Percentiles rank a stretch among this genome's conserved stretches.
Evolutionary conservation across 345 rosid genomes (phyloP).

Genomic region (Leavenworthia alabamica): DNA sequence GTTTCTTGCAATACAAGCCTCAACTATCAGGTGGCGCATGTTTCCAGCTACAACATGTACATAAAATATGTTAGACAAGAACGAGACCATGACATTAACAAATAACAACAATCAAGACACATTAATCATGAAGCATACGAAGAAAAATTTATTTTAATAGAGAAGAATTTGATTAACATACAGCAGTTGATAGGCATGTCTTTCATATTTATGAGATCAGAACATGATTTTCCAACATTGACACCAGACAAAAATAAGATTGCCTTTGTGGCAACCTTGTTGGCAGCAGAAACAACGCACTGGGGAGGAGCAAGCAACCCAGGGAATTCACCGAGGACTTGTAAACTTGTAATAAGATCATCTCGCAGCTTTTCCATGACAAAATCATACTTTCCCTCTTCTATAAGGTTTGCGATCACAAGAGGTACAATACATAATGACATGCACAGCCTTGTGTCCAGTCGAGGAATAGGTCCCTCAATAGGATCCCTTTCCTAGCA

Average conservation of each 20-base stretch:
- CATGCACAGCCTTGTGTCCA: slow-evolving; percentile 85
- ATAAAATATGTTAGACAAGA: slow-evolving; percentile 13
- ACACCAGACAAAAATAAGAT: slow-evolving; percentile 69
- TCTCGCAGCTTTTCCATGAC: slow-evolving; percentile 36
- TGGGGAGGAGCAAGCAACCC: slow-evolving; percentile 82
- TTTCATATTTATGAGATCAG: slow-evolving; percentile 64
- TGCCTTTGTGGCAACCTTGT: slow-evolving; percentile 89
- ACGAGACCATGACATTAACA: not conserved
- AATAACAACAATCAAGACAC: not conserved
- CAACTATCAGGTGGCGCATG: slow-evolving; percentile 93
- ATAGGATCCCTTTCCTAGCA: slow-evolving; percentile 84
- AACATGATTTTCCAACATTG: slow-evolving; percentile 50
- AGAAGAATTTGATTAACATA: slow-evolving; percentile 36
- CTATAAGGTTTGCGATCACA: slow-evolving; percentile 72
- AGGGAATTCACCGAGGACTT: slow-evolving; percentile 76
- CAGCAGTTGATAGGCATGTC: slow-evolving; percentile 77
- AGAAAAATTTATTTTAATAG: not conserved
- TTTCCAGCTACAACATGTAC: slow-evolving; percentile 67
- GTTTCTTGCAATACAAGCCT: slow-evolving; percentile 90
- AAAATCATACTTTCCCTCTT: slow-evolving; percentile 57
- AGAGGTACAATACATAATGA: slow-evolving; percentile 72
- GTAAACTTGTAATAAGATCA: slow-evolving; percentile 68
- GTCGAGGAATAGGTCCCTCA: slow-evolving; percentile 86
- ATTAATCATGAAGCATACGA: not conserved
- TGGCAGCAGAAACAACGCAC: slow-evolving; percentile 70